Conservation (phyloP, 1,284 basidiomycete species). For the Abortiporus biennis region DNA sequence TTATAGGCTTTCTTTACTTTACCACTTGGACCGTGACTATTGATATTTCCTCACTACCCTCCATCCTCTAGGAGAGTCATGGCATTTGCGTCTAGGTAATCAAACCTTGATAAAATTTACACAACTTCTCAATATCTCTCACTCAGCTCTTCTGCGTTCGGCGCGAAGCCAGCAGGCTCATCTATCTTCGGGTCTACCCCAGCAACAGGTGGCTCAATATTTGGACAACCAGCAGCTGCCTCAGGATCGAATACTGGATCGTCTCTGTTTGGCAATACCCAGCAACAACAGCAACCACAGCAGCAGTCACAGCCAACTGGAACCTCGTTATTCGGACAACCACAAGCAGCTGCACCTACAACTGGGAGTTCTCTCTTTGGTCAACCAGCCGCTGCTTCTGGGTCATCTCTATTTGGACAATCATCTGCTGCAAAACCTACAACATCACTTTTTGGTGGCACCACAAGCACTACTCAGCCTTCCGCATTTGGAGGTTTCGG, state of each 20-base stretch:
- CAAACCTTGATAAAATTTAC: too few relatives aligned
- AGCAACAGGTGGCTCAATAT: background rate
- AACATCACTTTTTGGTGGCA: conserved; percentile 5
- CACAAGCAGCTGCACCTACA: too few relatives aligned
- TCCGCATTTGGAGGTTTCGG: conserved; percentile 20
- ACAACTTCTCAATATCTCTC: background rate
- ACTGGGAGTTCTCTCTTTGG: too few relatives aligned
- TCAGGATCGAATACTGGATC: background rate
- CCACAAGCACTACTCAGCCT: conserved; percentile 15
- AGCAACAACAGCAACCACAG: conserved; percentile 24
- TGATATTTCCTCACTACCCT: too few relatives aligned
- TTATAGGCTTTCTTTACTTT: too few relatives aligned
- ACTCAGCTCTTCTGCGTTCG: background rate
- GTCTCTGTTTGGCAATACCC: conserved; percentile 19
- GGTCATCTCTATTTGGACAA: too few relatives aligned
- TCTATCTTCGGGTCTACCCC: conserved; percentile 2
- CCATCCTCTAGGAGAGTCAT: too few relatives aligned
- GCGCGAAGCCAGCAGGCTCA: background rate
- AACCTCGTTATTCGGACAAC: conserved; percentile 14
- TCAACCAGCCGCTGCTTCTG: too few relatives aligned
- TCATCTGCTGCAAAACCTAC: too few relatives aligned
- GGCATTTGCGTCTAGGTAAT: too few relatives aligned
- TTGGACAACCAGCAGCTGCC: too few relatives aligned
- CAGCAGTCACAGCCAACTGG: conserved; percentile 26
- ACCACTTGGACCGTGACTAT: too few relatives aligned